Base-by-base conservation (phyloP, 306 rosid species). In the Luffa aegyptiaca region DNA sequence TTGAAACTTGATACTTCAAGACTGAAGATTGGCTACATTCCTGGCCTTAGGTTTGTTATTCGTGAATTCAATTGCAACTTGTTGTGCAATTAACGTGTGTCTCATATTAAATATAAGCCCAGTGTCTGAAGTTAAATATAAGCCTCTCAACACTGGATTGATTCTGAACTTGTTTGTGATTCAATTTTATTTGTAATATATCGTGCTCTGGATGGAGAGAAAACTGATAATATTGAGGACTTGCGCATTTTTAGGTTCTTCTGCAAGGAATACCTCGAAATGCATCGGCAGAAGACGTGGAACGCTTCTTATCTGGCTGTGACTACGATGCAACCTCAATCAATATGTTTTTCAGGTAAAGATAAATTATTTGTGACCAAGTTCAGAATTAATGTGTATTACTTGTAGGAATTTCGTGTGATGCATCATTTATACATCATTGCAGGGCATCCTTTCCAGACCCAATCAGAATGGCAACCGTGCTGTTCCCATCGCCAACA, bases 251-350 rank as follows among this genome's bases (percentile, higher is more conserved):
- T 42, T 80, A 90, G 99, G 90, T 96, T 49, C 80, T 93, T 66
- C 86, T 93, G 61, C 84, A 84, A 84, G 99, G 99, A 66, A 7
- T 93, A 53, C 93, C 93, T 39, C 80, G 82, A 78, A 45, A 3
- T 37, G 82, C 86, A 2, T 0, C 0, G 17, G 48, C 12, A 12
- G 87, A 77, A 21, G 98, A 96, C 4, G 10, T 96, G 44, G 91
- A 68, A 16, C 95, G 97, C 42, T 76, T 86, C 79, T 75, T 96
- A 82, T 83, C 85, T 6, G 94, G 93, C 41, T 86, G 79, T 85
- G 88, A 86, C 41, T 91, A 78, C 9, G 88, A 89, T 74, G 57
- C 79, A 17, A 55, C 89, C 83, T 89, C 97, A 58, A 0, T 91
- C 82, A 83, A 81, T 18, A 0, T 90, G 2, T 82, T 83, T 84